Evolutionary conservation across 805 yeast genomes (phyloP).

Genomic region (Monosporozyma servazzii): DNA sequence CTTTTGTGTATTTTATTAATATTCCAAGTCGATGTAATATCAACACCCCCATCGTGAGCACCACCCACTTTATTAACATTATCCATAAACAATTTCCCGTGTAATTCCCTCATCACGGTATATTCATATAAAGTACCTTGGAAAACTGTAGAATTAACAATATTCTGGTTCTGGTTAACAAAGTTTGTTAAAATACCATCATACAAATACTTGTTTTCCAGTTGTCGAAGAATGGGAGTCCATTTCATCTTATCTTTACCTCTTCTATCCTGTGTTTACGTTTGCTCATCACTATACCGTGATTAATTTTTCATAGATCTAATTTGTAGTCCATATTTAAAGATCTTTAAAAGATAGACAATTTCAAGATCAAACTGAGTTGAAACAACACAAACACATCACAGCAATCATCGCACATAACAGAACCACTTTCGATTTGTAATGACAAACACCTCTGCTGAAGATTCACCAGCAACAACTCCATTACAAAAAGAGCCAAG

Average conservation of each 20-base stretch:
- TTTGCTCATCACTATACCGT: not conserved
- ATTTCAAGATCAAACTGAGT: not conserved
- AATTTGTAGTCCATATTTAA: not conserved
- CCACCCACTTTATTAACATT: constrained; percentile 24
- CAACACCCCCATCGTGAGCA: constrained; percentile 29
- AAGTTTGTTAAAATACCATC: not conserved
- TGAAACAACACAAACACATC: not conserved
- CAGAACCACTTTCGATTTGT: not conserved
- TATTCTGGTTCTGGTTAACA: constrained; percentile 15
- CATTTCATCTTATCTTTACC: not conserved
- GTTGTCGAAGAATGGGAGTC: not conserved
- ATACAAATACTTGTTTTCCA: not conserved
- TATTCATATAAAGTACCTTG: constrained; percentile 29
- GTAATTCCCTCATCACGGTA: constrained; percentile 26
- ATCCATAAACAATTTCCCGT: constrained; percentile 19
- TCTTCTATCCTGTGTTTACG: not conserved
- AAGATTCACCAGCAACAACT: not conserved
- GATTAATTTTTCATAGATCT: not conserved
- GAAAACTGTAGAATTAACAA: constrained; percentile 24
- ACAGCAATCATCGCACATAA: not conserved
- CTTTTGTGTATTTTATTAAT: constrained; percentile 7
- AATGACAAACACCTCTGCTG: not conserved
- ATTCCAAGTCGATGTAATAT: constrained; percentile 25
- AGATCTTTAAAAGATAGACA: not conserved
- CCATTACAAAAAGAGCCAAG: not conserved